Base-by-base conservation (phyloP, 2,329 filamentous ascomycete genomes). In the Penicillium thymicola region DNA sequence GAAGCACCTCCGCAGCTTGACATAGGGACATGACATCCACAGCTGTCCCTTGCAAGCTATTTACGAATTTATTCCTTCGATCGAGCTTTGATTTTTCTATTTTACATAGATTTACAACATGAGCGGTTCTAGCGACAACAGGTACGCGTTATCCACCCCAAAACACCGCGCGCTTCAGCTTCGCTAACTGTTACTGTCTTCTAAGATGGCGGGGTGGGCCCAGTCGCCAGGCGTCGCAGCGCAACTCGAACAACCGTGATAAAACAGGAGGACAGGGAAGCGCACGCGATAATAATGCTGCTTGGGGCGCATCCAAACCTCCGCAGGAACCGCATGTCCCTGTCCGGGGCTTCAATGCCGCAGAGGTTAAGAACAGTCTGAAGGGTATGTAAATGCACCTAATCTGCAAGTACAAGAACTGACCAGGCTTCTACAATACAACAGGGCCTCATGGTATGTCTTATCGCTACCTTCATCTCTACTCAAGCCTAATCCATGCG, bases 321-420 rank as follows among this genome's bases (percentile, higher is more conserved):
- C 43, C 59, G 32, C 68, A 72, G 58, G 75, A 77, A 18, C 72
- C 74, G 49, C 75, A 78, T 66, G 65, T 73, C 36, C 70, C 76
- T n/a, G 73, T 78, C 25, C 67, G 68, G 23, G 73, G 70, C 6
- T 79, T 79, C 68, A 79, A 80, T 63, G 68, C 73, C 16, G 62
- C 66, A 8, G 78, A 79, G 59, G 67, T 72, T 30, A 77, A 76
- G 60, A 70, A 67, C 41, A 66, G 70, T 55, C 67, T 80, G 34
- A 76, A 68, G 68, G 72, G 77, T 75, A 71, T 37, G 61, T 42
- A 37, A 27, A 23, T 34, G 10, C 43, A 6, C 10, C 18, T 21
- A 25, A 42, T 28, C n/a, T 14, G 45, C 37, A 38, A 37, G 27
- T 21, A 58, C 21, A 6, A 18, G 27, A n/a, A 28, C 47, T 64